These are phyloP conservation scores for Dendrobium huoshanense DNA, from an alignment of 106 monocot genomes.

Conservation along the genomic window DNA sequence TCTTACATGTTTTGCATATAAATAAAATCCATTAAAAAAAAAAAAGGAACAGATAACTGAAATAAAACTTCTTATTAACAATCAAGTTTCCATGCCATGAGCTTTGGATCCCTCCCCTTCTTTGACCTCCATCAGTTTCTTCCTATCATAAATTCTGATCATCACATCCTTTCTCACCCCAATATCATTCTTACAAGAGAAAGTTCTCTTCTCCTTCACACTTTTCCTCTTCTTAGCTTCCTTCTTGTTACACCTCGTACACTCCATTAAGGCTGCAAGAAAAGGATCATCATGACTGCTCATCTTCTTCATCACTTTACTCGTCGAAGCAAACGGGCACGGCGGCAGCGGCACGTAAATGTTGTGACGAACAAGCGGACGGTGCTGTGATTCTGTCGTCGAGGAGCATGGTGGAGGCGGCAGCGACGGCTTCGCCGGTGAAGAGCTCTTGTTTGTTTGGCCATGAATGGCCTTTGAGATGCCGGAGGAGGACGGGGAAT, in stretches of 20 bases:
- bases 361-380: background rate
- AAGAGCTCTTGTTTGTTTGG: background rate
- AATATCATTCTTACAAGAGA: conserved; percentile 3
- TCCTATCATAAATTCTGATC: background rate
- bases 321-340: background rate
- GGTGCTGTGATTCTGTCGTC: background rate
- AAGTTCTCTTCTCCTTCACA: background rate
- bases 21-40: too few relatives aligned
- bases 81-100: background rate
- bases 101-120: background rate
- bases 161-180: conserved; percentile 10
- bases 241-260: conserved; percentile 5
- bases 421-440: background rate
- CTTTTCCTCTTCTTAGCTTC: background rate
- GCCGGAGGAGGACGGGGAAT: background rate
- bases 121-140: background rate
- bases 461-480: background rate
- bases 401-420: conserved; percentile 4
- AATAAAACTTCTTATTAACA: too few relatives aligned
- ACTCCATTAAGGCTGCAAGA: conserved; percentile 13
- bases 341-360: conserved; percentile 9
- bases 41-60: too few relatives aligned
- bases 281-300: background rate
- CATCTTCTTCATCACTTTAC: background rate
- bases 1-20: too few relatives aligned